Percentiles rank a stretch among this genome's conserved stretches.
These are phyloP conservation scores for Paracorniculantispora psalliotae DNA, from an alignment of 2,329 filamentous ascomycete species.

Conservation along the genomic window DNA sequence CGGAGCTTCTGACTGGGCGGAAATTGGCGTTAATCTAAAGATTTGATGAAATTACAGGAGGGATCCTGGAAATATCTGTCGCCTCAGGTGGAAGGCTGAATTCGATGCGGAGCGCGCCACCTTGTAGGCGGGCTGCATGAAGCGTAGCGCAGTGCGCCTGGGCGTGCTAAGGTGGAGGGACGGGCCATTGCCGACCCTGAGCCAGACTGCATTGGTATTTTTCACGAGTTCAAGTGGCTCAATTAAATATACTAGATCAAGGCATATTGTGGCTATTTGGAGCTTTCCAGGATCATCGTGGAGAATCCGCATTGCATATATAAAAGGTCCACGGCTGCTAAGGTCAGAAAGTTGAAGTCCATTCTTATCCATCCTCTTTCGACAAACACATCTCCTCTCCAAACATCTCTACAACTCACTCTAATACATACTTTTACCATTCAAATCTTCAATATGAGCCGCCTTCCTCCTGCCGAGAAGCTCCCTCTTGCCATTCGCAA, in stretches of 20 bases:
- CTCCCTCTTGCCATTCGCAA: slow-evolving; percentile 47
- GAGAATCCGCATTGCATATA: neutral
- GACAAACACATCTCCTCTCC: neutral
- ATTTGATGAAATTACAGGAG: neutral
- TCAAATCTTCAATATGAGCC: slow-evolving; percentile 5
- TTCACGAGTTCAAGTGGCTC: neutral
- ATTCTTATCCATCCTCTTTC: neutral
- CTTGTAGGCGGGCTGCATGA: neutral
- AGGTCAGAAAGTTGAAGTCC: no score
- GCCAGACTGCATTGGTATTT: neutral
- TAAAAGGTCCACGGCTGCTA: neutral
- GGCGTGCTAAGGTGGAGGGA: neutral
- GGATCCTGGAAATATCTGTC: neutral
- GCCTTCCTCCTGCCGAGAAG: slow-evolving; percentile 44
- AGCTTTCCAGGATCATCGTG: neutral
- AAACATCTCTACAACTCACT: neutral
- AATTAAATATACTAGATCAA: neutral
- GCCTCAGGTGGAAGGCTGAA: slow-evolving; percentile 1
- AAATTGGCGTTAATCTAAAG: neutral
- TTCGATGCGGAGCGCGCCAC: neutral
- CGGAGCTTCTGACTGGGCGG: neutral
- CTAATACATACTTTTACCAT: neutral
- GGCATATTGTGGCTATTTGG: neutral
- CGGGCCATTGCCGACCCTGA: neutral
- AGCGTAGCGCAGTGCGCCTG: neutral